phyloP scores from a whole-genome alignment of 2,329 filamentous ascomycete genomes.

The Aureobasidium pullulans region DNA sequence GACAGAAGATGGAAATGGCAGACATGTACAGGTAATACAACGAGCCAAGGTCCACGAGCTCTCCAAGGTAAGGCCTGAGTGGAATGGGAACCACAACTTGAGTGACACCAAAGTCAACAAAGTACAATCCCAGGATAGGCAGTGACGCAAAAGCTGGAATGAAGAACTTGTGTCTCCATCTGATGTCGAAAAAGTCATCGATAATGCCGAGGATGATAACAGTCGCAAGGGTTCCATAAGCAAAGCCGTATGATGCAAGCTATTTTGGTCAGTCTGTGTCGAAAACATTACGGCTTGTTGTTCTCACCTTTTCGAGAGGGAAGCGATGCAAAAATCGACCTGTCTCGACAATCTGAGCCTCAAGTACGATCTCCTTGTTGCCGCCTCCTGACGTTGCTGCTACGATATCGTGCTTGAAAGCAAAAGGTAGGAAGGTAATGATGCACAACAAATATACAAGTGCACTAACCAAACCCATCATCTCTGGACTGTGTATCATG shows the following conservation, averaged over 20 bases:
- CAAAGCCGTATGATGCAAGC: conserved; percentile 91
- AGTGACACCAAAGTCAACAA: conserved; percentile 96
- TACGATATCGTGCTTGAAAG: conserved; percentile 97
- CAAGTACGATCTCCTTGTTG: conserved; percentile 77
- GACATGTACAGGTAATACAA: conserved; percentile 96
- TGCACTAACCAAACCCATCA: conserved; percentile 90
- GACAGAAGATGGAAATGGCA: conserved; percentile 90
- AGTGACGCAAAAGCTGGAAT: conserved; percentile 92
- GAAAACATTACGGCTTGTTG: background rate
- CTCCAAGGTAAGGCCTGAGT: conserved; percentile 74
- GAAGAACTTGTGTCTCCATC: conserved; percentile 98
- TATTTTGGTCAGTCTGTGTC: conserved; percentile 30
- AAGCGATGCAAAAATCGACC: conserved; percentile 86
- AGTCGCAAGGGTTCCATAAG: conserved; percentile 84
- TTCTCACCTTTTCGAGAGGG: conserved; percentile 77
- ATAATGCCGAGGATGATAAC: conserved; percentile 87
- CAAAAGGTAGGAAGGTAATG: conserved; percentile 90
- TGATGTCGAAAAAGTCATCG: conserved; percentile 95
- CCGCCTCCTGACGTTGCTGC: conserved; percentile 89
- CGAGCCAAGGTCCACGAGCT: conserved; percentile 69
- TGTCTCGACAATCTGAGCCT: conserved; percentile 65
- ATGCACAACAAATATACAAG: conserved; percentile 84
- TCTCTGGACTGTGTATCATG: conserved; percentile 60
- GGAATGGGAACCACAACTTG: conserved; percentile 86
- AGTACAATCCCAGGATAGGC: conserved; percentile 92